phyloP scores from a whole-genome alignment of 306 rosid species.

The Sechiopsis laciniata region DNA sequence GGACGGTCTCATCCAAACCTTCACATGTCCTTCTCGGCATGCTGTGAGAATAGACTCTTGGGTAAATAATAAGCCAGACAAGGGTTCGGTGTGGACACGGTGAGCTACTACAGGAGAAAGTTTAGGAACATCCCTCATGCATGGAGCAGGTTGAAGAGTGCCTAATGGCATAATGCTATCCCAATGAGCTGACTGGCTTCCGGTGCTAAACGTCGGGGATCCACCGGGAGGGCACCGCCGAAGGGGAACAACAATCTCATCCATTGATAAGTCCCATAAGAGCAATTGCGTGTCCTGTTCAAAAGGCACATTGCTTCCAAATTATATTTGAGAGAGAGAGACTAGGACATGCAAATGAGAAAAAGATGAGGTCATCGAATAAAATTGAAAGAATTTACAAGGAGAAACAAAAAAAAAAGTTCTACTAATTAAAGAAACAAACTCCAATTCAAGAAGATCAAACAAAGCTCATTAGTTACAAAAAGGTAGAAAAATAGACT shows the following conservation, averaged over 20 bases:
- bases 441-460: neutral
- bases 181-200: conserved; percentile 96
- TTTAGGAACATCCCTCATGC: conserved; percentile 82
- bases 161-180: conserved; percentile 70
- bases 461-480: neutral
- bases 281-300: conserved; percentile 90
- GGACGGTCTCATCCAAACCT: conserved; percentile 73
- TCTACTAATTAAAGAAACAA: neutral
- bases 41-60: conserved; percentile 79
- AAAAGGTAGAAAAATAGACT: neutral
- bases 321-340: conserved; percentile 1
- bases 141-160: conserved; percentile 85
- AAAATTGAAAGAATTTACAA: neutral
- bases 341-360: neutral
- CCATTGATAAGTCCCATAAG: conserved; percentile 87
- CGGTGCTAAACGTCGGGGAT: conserved; percentile 82
- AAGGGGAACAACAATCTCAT: conserved; percentile 83
- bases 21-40: conserved; percentile 91
- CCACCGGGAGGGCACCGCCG: conserved; percentile 83
- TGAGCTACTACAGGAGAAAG: conserved; percentile 78
- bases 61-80: conserved; percentile 75
- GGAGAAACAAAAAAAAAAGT: too few relatives aligned
- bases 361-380: neutral
- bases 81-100: conserved; percentile 87
- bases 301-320: neutral